Percentiles rank a stretch among this genome's conserved stretches.
Evolutionary conservation across 306 rosid genomes (phyloP).

Genomic region (Betula pendula): DNA sequence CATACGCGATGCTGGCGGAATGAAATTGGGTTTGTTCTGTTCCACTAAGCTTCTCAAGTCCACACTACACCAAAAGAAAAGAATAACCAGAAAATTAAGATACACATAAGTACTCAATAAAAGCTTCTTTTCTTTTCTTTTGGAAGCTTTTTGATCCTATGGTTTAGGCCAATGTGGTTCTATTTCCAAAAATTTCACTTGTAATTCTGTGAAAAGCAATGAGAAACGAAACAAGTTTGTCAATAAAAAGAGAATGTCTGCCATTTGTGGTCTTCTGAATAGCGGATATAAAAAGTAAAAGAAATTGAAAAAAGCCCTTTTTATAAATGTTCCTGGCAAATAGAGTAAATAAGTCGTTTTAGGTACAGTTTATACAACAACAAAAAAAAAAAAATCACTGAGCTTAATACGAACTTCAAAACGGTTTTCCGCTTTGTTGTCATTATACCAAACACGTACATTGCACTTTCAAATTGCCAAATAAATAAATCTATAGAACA

Average conservation of each 20-base stretch:
- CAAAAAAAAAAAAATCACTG: too few species aligned
- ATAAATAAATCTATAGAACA: background rate
- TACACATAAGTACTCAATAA: background rate
- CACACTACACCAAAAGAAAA: slow-evolving; percentile 58
- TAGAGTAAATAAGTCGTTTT: too few species aligned
- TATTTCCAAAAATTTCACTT: background rate
- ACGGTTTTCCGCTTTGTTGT: background rate
- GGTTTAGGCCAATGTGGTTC: background rate
- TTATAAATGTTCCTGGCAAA: too few species aligned
- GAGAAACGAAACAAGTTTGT: background rate
- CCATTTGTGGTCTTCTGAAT: background rate
- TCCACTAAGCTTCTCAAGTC: slow-evolving; percentile 92
- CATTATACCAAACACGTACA: background rate
- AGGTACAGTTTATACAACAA: too few species aligned
- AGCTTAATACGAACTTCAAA: background rate
- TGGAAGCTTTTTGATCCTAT: background rate
- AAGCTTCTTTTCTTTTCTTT: too few species aligned
- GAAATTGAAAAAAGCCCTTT: too few species aligned
- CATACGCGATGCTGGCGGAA: slow-evolving; percentile 85
- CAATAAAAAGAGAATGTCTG: background rate
- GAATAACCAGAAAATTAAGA: background rate
- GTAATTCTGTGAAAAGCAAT: background rate
- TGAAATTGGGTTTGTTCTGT: slow-evolving; percentile 78
- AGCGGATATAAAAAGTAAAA: background rate
- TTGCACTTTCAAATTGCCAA: background rate